Conservation (phyloP, 2,329 filamentous ascomycete genomes). For the Xylariaceae sp. region DNA sequence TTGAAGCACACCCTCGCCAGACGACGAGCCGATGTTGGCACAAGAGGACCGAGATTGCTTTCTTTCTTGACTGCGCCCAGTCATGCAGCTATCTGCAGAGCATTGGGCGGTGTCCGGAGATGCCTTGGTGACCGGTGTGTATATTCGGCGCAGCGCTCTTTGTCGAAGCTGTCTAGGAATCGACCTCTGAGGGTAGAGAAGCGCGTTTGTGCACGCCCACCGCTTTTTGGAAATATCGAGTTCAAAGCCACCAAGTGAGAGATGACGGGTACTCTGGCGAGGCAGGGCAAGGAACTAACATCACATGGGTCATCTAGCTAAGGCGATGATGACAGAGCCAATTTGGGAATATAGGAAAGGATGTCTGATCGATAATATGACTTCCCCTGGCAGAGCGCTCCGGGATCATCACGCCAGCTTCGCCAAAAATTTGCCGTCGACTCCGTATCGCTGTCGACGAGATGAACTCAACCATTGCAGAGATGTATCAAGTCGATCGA, state of each 20-base stretch:
- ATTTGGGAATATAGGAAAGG: conserved; percentile 8
- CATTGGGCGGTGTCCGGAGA: conserved; percentile 30
- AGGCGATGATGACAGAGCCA: conserved; percentile 14
- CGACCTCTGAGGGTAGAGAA: conserved; percentile 37
- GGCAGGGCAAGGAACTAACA: conserved; percentile 14
- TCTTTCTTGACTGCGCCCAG: conserved; percentile 34
- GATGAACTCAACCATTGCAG: conserved; percentile 17
- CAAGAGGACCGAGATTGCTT: conserved; percentile 34
- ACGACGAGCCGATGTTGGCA: conserved; percentile 28
- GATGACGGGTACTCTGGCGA: conserved; percentile 26
- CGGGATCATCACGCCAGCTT: conserved; percentile 17
- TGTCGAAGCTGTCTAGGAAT: conserved; percentile 47
- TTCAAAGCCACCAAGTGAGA: conserved; percentile 37
- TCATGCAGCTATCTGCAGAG: conserved; percentile 35
- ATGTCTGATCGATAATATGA: conserved; percentile 3
- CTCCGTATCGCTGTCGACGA: conserved; percentile 23
- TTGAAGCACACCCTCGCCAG: conserved; percentile 29
- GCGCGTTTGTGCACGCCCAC: conserved; percentile 45
- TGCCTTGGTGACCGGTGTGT: conserved; percentile 30
- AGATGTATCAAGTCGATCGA: conserved; percentile 24
- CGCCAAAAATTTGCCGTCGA: conserved; percentile 23
- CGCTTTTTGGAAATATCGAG: conserved; percentile 44
- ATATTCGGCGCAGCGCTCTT: conserved; percentile 44
- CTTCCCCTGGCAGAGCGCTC: conserved; percentile 11
- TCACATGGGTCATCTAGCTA: conserved; percentile 11